These are phyloP conservation scores for Pseudomassariella vexata DNA, from an alignment of 2,329 filamentous ascomycete genomes.

Conservation along the genomic window DNA sequence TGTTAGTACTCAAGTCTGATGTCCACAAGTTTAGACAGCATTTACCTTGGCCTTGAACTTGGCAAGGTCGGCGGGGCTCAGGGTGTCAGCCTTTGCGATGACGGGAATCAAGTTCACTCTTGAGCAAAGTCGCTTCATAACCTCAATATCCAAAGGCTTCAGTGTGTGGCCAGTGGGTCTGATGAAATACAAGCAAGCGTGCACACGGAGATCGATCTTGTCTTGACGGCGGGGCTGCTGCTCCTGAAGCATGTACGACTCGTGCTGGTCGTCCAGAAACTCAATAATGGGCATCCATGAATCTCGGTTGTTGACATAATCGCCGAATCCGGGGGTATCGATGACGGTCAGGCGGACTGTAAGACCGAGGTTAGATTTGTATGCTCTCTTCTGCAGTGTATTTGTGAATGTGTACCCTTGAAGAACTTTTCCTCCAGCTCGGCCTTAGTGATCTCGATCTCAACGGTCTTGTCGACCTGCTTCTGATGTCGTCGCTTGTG, in stretches of 20 bases:
- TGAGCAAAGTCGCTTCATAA: slow-evolving; percentile 98
- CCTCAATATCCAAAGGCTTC: slow-evolving; percentile 98
- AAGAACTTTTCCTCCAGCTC: slow-evolving; percentile 99
- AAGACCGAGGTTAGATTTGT: slow-evolving; percentile 9
- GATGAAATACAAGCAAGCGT: slow-evolving; percentile 98
- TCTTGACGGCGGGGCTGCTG: slow-evolving; percentile 96
- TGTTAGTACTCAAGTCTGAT: slow-evolving; percentile 6
- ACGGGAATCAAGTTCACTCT: slow-evolving; percentile 98
- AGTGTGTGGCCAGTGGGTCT: slow-evolving; percentile 96
- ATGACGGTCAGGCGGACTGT: slow-evolving; percentile 96
- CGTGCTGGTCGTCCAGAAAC: slow-evolving; percentile 99
- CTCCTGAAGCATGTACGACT: slow-evolving; percentile 99
- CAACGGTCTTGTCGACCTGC: slow-evolving; percentile 99
- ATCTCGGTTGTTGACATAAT: slow-evolving; percentile 99
- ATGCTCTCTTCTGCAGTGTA: too few relatives aligned
- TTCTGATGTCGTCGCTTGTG: slow-evolving; percentile 99
- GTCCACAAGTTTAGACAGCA: slow-evolving; percentile 23
- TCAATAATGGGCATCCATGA: slow-evolving; percentile 99
- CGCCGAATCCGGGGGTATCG: slow-evolving; percentile 96
- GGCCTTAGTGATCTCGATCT: slow-evolving; percentile 99
- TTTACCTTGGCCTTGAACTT: slow-evolving; percentile 93
- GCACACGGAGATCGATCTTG: slow-evolving; percentile 98
- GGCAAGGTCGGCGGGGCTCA: slow-evolving; percentile 85
- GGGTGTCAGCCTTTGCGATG: slow-evolving; percentile 95
- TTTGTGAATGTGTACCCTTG: slow-evolving; percentile 81